Base-by-base conservation (phyloP, 352 stramenopile genomes). In the Plasmopara halstedii region DNA sequence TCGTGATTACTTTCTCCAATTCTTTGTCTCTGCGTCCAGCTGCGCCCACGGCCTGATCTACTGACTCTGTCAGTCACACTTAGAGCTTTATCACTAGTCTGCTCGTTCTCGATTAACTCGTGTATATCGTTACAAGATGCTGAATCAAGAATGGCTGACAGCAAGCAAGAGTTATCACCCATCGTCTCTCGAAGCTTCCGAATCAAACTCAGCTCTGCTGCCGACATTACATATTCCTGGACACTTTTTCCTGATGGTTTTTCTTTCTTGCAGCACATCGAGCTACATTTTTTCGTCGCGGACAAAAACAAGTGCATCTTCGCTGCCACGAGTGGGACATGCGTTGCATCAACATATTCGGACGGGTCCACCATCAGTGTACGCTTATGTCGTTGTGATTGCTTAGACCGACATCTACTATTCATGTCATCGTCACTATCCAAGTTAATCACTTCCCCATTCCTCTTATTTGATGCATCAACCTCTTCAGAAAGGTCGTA, bases 111-210 rank as follows among this genome's bases (percentile, higher is more conserved):
- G 7, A 86, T 58, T 39, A 74, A 68, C 8, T 50, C 43, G 37
- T 80, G 60, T 10, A 88, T 37, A 6, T 74, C 56, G 6, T 52
- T 44, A 20, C 77, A 86, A 17, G 55, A 51, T 4, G 65, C 50
- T 13, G 65, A 73, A 21, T 58, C 58, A 2, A 86, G 20, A 11
- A 88, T 54, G 5, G 62, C 60, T 8, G 72, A 61, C 29, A 88
- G 68, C 63, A 85, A 66, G 42, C 77, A 86, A 17, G 73, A 57
- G 38, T 83, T 83, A 36, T 84, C 71, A 2, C 73, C 73, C 39
- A 85, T 63, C 2, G 67, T 70, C 26, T 72, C 62, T 1, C 67
- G 53, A 8, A 81, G 58, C 46, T 83, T 86, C 26, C 69, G 67
- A 23, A 84, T 19, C n/a, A 85, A 15, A 14, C 73, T 56, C 14